Conservation (phyloP, 140 eudicot genomes). For the Oenanthe javanica region DNA sequence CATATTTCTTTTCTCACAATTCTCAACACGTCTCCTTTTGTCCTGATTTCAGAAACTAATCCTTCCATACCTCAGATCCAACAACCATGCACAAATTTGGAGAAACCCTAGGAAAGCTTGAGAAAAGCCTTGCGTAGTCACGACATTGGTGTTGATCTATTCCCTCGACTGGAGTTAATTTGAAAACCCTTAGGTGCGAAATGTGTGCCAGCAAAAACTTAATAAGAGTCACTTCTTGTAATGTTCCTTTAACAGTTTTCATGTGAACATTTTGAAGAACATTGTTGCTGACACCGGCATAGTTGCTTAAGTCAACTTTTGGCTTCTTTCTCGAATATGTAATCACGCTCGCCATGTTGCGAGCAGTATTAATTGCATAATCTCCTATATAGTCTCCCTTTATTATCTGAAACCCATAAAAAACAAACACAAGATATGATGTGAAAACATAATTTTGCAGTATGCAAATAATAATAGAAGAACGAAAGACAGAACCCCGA, state of each 20-base stretch:
- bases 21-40: too few species aligned
- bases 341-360: not conserved
- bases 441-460: not conserved
- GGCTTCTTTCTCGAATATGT: not conserved
- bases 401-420: not conserved
- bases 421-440: not conserved
- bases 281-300: too few species aligned
- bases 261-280: not conserved
- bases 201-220: not conserved
- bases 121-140: not conserved
- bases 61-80: not conserved
- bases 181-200: not conserved
- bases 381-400: not conserved
- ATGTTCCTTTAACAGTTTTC: not conserved
- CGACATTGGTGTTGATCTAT: not conserved
- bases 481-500: too few species aligned
- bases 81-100: not conserved
- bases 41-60: too few species aligned
- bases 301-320: not conserved
- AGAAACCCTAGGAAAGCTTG: not conserved
- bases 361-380: not conserved
- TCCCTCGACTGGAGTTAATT: not conserved
- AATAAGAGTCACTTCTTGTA: not conserved
- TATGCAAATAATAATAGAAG: not conserved
- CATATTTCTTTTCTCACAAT: too few species aligned